phyloP scores from a whole-genome alignment of 257 asterid genomes.

The Forsythia suspensa region DNA sequence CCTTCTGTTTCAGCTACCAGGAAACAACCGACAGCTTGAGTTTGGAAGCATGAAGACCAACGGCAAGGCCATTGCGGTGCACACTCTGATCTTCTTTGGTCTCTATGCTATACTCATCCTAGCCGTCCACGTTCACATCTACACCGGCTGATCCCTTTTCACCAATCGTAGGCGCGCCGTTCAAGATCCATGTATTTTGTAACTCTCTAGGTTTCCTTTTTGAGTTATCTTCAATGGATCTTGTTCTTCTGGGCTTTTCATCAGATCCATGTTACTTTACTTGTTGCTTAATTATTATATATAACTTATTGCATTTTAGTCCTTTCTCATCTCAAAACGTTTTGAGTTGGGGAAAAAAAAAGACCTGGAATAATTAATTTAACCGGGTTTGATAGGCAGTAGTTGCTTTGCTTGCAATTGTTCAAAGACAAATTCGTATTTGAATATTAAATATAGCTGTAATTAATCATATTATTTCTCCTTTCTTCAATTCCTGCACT shows the following conservation, averaged over 20 bases:
- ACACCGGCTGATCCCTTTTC: constrained; percentile 52
- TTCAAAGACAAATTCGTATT: neutral
- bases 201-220: neutral
- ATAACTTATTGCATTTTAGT: neutral
- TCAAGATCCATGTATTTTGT: neutral
- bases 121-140: constrained; percentile 77
- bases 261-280: neutral
- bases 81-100: constrained; percentile 77
- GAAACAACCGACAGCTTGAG: constrained; percentile 55
- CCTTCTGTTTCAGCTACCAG: constrained; percentile 75
- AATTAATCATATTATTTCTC: too few relatives aligned
- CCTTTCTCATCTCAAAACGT: neutral
- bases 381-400: neutral
- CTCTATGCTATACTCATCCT: constrained; percentile 71
- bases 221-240: neutral
- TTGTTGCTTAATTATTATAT: neutral
- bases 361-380: too few relatives aligned
- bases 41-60: constrained; percentile 87
- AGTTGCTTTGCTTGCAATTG: neutral
- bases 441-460: too few relatives aligned
- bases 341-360: neutral
- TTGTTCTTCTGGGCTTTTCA: neutral
- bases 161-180: neutral
- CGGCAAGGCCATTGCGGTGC: constrained; percentile 78
- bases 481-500: too few relatives aligned